Evolutionary conservation across 2,329 filamentous ascomycete genomes (phyloP), one percentile per base, ranked within the genome.

Genomic region (Phyllosticta citribraziliensis): DNA sequence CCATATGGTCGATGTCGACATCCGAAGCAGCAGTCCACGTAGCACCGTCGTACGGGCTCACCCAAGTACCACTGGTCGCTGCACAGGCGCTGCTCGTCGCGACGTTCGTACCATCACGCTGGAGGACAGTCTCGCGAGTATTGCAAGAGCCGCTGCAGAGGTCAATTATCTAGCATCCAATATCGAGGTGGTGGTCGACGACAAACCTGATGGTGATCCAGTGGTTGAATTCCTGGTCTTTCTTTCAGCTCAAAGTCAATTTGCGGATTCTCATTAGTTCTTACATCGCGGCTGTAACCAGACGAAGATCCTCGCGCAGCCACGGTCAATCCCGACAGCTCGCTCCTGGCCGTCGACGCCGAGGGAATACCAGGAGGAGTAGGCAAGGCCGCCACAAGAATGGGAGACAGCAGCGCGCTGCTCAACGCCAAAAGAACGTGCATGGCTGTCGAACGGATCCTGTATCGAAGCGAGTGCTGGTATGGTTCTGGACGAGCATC

Each of bases 1-100:
- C 88, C 75, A 94, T 80, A 71, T 94, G 90, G 72, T 94, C 90
- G 63, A 94, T 93, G 66, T 93, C 88, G 1, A 94, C 72, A 66
- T 92, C 87, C 19, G 79, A 82, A 1, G 88, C 82, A 0, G 78
- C 76, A 0, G 83, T 87, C 86, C 87, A 91, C 1, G 79, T 84
- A 0, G 76, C 85, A 17, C 88, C 88, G 68, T 93, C 89, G 70
- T 88, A 94, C 0, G 88, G 87, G 40, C 83, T 86, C 51, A 72
- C 74, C 89, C 90, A 94, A 0, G 76, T 79, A 4, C 90, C 89
- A 2, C 82, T 84, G 0, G 80, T 85, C 0, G 87, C 73, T 1
- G 80, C 74, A 73, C 89, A 95, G 35, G 81, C 78, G 12, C 73
- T 76, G 71, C 81, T 79, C 40, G 80, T 79, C 5, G 80, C 75